Evolutionary conservation across 1,139 yeast genomes (phyloP).

Genomic region (Yamadazyma mexicana): DNA sequence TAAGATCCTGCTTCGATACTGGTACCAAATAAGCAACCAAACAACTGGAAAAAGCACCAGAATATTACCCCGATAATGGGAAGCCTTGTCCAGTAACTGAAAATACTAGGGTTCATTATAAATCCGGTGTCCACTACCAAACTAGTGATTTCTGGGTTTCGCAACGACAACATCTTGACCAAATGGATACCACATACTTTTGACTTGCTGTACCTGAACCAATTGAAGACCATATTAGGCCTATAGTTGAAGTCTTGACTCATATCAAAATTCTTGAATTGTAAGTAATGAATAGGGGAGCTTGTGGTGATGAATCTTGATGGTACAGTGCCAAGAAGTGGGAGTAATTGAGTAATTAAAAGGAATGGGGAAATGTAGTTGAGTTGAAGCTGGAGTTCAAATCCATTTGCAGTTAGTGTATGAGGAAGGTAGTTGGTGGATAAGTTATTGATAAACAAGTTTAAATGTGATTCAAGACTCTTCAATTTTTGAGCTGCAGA

Average conservation of each 20-base stretch:
- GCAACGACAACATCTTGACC: conserved; percentile 61
- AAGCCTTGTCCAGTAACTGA: conserved; percentile 73
- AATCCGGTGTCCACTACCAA: conserved; percentile 84
- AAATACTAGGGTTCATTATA: conserved; percentile 74
- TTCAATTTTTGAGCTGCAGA: conserved; percentile 53
- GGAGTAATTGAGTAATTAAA: conserved; percentile 61
- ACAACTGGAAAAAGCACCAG: conserved; percentile 67
- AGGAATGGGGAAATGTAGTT: conserved; percentile 77
- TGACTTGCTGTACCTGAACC: conserved; percentile 79
- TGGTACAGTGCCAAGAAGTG: conserved; percentile 46
- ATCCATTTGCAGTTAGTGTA: conserved; percentile 63
- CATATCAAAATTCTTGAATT: conserved; percentile 51
- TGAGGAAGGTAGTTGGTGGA: conserved; percentile 80
- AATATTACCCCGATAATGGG: conserved; percentile 73
- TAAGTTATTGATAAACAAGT: conserved; percentile 74
- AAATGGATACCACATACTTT: conserved; percentile 81
- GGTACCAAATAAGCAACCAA: conserved; percentile 70
- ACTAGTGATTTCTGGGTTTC: conserved; percentile 66
- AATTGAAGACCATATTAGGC: conserved; percentile 71
- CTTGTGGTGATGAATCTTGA: conserved; percentile 69
- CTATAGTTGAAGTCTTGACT: conserved; percentile 52
- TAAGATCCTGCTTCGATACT: conserved; percentile 69
- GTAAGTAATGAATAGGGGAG: conserved; percentile 68
- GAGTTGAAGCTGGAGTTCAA: conserved; percentile 79
- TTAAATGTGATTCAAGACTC: conserved; percentile 50